These are phyloP conservation scores for Elymus sibiricus DNA, from an alignment of 176 grass and related monocot species.

Conservation along the genomic window DNA sequence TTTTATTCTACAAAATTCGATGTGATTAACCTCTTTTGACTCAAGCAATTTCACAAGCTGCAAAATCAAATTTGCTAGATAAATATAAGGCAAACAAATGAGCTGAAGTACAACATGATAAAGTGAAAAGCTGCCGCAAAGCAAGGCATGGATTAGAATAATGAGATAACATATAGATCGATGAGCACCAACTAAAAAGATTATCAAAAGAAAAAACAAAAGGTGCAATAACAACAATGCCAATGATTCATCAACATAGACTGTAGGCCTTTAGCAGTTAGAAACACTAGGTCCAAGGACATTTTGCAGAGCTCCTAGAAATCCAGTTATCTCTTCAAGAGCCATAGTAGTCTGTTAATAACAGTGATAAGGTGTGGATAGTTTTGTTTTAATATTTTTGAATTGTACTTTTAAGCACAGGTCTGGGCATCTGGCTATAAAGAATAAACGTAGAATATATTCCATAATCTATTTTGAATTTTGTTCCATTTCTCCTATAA, in stretches of 20 bases:
- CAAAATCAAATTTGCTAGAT: slow-evolving; percentile 34
- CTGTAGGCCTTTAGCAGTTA: not conserved
- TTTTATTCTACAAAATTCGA: slow-evolving; percentile 95
- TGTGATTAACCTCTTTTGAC: slow-evolving; percentile 93
- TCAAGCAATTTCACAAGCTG: slow-evolving; percentile 97
- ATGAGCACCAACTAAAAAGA: not conserved
- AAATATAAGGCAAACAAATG: slow-evolving; percentile 16
- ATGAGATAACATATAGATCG: not conserved
- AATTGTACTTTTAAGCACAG: not conserved
- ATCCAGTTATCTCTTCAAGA: not conserved
- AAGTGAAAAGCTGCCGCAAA: slow-evolving; percentile 20
- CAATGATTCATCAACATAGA: not conserved
- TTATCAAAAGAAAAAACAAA: slow-evolving; percentile 10
- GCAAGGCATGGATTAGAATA: slow-evolving; percentile 3
- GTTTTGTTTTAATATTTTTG: slow-evolving; percentile 3
- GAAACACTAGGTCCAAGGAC: not conserved
- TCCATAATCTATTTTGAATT: not conserved
- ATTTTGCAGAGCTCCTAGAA: slow-evolving; percentile 10
- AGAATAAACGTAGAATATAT: not conserved
- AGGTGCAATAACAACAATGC: not conserved
- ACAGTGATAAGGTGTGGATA: not conserved
- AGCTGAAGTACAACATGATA: slow-evolving; percentile 32
- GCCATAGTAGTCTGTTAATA: not conserved
- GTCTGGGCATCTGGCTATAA: not conserved
- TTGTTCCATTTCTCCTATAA: not conserved